Evolutionary conservation across 352 stramenopile species (phyloP).

Genomic region (Pythium brachiatum): DNA sequence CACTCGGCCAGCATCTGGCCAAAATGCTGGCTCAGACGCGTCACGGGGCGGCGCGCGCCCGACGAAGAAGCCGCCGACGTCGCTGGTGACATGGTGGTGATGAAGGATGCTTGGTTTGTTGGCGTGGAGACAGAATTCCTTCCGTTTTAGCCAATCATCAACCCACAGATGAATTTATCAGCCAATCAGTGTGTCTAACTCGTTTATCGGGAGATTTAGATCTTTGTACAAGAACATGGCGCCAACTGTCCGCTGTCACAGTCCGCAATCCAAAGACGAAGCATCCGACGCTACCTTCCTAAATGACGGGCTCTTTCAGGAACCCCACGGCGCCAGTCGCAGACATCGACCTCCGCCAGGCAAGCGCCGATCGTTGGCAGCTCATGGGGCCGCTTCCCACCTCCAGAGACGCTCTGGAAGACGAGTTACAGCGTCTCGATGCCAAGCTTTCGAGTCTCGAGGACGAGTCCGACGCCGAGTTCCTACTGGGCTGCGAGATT

Average conservation of each 20-base stretch:
- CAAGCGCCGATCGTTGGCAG: conserved; percentile 5
- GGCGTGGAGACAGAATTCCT: no score
- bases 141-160: conserved; percentile 13
- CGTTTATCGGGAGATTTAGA: conserved; percentile 8
- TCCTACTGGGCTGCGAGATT: conserved; percentile 34
- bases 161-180: neutral
- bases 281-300: no score
- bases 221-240: conserved; percentile 10
- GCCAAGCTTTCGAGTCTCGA: conserved; percentile 24
- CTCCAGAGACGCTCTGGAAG: conserved; percentile 4
- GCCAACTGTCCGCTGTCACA: conserved; percentile 5
- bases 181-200: neutral
- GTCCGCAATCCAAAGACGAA: no score
- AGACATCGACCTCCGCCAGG: neutral
- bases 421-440: conserved; percentile 13
- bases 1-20: conserved; percentile 66
- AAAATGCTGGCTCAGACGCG: conserved; percentile 70
- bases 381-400: conserved; percentile 15
- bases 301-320: neutral
- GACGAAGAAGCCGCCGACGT: conserved; percentile 2
- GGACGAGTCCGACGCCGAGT: conserved; percentile 32
- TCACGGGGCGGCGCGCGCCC: conserved; percentile 21
- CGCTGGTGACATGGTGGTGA: neutral
- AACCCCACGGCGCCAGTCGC: neutral
- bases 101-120: no score